Evolutionary conservation across 2,329 filamentous ascomycete species (phyloP), one percentile per base, ranked within the genome.

Genomic region (Pseudogymnoascus sp.): DNA sequence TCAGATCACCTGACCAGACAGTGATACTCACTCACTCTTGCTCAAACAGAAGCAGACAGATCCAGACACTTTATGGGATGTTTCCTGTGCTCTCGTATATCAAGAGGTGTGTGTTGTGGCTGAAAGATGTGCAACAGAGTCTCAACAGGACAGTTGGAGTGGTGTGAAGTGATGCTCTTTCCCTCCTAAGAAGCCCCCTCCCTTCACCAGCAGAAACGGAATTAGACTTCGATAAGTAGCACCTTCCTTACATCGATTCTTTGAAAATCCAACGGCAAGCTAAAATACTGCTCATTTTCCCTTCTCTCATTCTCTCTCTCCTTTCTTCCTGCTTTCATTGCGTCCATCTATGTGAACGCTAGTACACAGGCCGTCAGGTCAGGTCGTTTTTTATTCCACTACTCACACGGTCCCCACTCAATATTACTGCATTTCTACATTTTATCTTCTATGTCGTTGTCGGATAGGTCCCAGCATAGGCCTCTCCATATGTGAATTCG

Each of bases 331-430:
- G 16, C 50, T 56, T 56, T 56, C 28, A 56, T 21, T 56, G 25
- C 16, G 50, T 33, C 50, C 28, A 56, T 33, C 50, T 33, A 10
- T 35, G 50, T 56, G 50, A 33, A n/a, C 28, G 25, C 50, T 33
- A 12, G 28, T 14, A 33, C 50, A 2, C 50, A 33, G 50, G 16
- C 50, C n/a, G n/a, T 56, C 50, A 33, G 50, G n/a, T 56, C 50
- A 33, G 28, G 28, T 56, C 50, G 16, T 18, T 33, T 56, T 56
- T 56, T 56, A 56, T 56, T 56, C 28, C 50, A 56, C 50, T 56
- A 35, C 50, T 21, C 50, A 33, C 33, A 56, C 33, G 28, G 12
- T 14, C 10, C 23, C 28, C 10, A 28, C 16, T 10, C 28, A 5
- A 56, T 56, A 33, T 14, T 33, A 35, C 50, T 35, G 50, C 5